A percentile compares a stretch with the other conserved stretches of the same genome.
Evolutionary conservation across 2,329 filamentous ascomycete genomes (phyloP).

Genomic region (Colletotrichum liaoningense): DNA sequence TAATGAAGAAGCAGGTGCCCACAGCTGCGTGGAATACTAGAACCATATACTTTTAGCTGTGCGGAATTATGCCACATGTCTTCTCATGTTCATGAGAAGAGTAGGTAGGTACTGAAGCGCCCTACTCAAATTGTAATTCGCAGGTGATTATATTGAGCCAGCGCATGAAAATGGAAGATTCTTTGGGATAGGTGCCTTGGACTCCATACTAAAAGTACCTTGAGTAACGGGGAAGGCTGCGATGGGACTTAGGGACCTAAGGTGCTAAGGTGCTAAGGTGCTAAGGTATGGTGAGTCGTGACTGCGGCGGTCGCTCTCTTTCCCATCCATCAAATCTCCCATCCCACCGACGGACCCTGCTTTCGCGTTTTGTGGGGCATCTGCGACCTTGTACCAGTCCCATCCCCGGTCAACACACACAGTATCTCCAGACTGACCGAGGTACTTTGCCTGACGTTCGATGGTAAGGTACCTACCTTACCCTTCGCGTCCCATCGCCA

Average conservation of each 20-base stretch:
- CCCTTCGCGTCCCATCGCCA: not conserved
- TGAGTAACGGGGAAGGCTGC: too few species aligned
- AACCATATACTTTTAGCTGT: too few species aligned
- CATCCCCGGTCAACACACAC: constrained; percentile 3
- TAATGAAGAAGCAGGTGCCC: not conserved
- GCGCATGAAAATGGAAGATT: too few species aligned
- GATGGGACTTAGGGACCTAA: too few species aligned
- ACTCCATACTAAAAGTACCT: too few species aligned
- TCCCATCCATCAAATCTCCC: constrained; percentile 18
- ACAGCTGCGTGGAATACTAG: not conserved
- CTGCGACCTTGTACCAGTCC: constrained; percentile 4
- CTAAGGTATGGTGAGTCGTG: not conserved
- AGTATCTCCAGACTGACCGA: not conserved
- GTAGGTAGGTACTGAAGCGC: too few species aligned
- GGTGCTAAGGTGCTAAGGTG: too few species aligned
- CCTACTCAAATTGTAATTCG: too few species aligned
- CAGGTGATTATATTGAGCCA: too few species aligned
- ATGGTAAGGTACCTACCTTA: not conserved
- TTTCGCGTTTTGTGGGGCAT: not conserved
- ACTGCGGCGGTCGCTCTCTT: not conserved
- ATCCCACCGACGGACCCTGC: constrained; percentile 18
- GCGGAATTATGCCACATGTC: too few species aligned
- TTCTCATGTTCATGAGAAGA: too few species aligned
- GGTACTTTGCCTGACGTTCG: not conserved
- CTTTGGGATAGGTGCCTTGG: too few species aligned